These are phyloP conservation scores for Taxawa tesnikishii DNA, from an alignment of 2,329 filamentous ascomycete species.

Conservation along the genomic window DNA sequence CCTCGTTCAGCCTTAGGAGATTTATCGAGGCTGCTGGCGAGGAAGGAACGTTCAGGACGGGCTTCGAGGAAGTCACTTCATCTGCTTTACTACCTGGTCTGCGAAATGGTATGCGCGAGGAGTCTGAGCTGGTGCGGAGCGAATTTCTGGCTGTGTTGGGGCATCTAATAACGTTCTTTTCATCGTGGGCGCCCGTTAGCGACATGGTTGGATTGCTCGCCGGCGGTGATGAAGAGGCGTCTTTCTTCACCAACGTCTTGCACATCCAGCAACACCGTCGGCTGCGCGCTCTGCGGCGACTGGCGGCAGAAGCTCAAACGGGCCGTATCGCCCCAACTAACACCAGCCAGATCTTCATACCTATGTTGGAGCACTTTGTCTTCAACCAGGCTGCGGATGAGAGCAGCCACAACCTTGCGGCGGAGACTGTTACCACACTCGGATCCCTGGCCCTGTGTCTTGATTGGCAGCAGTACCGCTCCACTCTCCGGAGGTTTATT, in stretches of 20 bases:
- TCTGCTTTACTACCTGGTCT: constrained; percentile 61
- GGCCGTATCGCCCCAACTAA: constrained; percentile 62
- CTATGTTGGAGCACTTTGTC: constrained; percentile 86
- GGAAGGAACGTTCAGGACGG: constrained; percentile 28
- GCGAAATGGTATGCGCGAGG: constrained; percentile 61
- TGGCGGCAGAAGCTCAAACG: constrained; percentile 55
- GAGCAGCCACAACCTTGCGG: constrained; percentile 65
- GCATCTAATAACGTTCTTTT: constrained; percentile 59
- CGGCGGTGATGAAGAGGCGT: constrained; percentile 61
- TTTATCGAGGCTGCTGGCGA: constrained; percentile 55
- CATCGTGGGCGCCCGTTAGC: constrained; percentile 55
- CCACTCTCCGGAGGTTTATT: constrained; percentile 72
- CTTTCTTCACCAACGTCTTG: constrained; percentile 87
- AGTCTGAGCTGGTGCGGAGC: constrained; percentile 70
- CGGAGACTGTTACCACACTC: constrained; percentile 74
- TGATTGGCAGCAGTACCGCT: constrained; percentile 84
- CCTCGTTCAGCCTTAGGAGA: constrained; percentile 65
- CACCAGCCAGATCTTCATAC: constrained; percentile 76
- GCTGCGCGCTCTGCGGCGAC: constrained; percentile 66
- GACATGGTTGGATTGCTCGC: constrained; percentile 63
- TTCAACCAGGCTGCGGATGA: constrained; percentile 74
- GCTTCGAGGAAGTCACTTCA: constrained; percentile 48
- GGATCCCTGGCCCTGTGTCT: constrained; percentile 61
- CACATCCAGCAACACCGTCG: constrained; percentile 82
- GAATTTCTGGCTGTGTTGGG: constrained; percentile 75